Percentiles rank a stretch among this genome's conserved stretches.
Conservation (phyloP, 2,329 filamentous ascomycete genomes). For the Beauveria sp. region DNA sequence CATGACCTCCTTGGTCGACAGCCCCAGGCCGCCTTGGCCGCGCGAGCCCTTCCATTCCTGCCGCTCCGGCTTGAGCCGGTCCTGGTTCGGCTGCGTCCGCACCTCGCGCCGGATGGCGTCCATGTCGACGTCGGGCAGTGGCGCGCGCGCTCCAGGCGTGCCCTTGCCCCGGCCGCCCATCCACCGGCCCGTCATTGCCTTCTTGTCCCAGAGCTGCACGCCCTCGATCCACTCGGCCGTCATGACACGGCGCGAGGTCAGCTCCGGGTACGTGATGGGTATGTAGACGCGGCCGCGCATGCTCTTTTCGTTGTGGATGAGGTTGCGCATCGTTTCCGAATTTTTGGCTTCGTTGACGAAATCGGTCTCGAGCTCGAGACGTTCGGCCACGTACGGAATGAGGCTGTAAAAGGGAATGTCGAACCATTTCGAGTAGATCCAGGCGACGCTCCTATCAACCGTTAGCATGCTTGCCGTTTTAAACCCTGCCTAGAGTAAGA, state of each 20-base stretch:
- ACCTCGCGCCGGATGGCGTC: slow-evolving; percentile 36
- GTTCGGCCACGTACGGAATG: slow-evolving; percentile 87
- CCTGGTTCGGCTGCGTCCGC: slow-evolving; percentile 43
- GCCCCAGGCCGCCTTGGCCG: slow-evolving; percentile 71
- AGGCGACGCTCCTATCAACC: slow-evolving; percentile 59
- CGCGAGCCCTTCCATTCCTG: slow-evolving; percentile 67
- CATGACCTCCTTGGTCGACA: slow-evolving; percentile 83
- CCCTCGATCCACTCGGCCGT: slow-evolving; percentile 98
- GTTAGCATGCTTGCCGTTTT: slow-evolving; percentile 12
- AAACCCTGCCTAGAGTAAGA: slow-evolving; percentile 2
- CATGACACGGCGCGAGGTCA: slow-evolving; percentile 77
- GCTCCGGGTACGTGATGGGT: slow-evolving; percentile 72
- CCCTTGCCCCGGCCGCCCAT: slow-evolving; percentile 66
- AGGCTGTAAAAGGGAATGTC: slow-evolving; percentile 87
- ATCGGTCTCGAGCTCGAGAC: slow-evolving; percentile 88
- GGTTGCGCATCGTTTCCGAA: slow-evolving; percentile 69
- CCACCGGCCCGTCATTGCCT: slow-evolving; percentile 70
- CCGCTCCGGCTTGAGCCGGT: slow-evolving; percentile 71
- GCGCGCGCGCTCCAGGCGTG: slow-evolving; percentile 67
- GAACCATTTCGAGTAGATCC: slow-evolving; percentile 79
- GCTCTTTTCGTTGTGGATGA: slow-evolving; percentile 68
- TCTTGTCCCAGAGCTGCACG: slow-evolving; percentile 85
- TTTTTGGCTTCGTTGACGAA: slow-evolving; percentile 90
- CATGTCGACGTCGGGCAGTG: slow-evolving; percentile 46
- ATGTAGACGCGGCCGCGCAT: slow-evolving; percentile 80